Base-by-base conservation (phyloP, 2,329 filamentous ascomycete species). In the Nigrospora osmanthi region DNA sequence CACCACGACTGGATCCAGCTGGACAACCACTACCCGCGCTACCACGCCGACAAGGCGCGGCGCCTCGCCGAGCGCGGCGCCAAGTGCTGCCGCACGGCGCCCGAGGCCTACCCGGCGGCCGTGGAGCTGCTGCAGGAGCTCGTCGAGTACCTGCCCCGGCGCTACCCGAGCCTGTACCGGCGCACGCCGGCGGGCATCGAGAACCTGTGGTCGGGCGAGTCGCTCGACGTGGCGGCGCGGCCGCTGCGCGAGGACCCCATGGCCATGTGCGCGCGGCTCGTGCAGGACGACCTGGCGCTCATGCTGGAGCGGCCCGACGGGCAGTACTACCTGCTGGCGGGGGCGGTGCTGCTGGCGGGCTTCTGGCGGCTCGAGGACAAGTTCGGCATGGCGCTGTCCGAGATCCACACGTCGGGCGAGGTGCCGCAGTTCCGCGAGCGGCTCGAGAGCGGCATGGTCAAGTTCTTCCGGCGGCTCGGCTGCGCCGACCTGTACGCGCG, bases 291-390 rank as follows among this genome's bases (percentile, higher is more conserved):
- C 59, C 66, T 94, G 0, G 87, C 87, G 0, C 77, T 94, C 45
- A 91, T 94, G 87, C 73, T 91, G 53, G 87, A 93, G 63, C 73
- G 71, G 16, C 61, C 72, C 0, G 87, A 94, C 57, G 86, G 87
- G 0, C 80, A 89, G 60, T 91, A 91, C 67, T 88, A 89, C 60
- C 76, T 94, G 0, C 75, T 89, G 1, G 85, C 86, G 0, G 88
- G 87, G 0, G 75, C 83, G 0, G 81, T 93, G 46, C 71, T 93
- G 3, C 73, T 94, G 0, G 76, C 88, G 0, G 88, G 88, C 0
- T 94, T 94, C 71, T 94, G 88, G 88, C 77, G 86, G 3, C 70
- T 94, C 1, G 71, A 80, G 45, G 87, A 94, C 59, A 94, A 95
- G 64, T 79, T 83, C 57, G 84, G 85, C 19, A 90, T 93, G 87